phyloP scores from a whole-genome alignment of 75 land plant genomes.

The Sequoia sempervirens region DNA sequence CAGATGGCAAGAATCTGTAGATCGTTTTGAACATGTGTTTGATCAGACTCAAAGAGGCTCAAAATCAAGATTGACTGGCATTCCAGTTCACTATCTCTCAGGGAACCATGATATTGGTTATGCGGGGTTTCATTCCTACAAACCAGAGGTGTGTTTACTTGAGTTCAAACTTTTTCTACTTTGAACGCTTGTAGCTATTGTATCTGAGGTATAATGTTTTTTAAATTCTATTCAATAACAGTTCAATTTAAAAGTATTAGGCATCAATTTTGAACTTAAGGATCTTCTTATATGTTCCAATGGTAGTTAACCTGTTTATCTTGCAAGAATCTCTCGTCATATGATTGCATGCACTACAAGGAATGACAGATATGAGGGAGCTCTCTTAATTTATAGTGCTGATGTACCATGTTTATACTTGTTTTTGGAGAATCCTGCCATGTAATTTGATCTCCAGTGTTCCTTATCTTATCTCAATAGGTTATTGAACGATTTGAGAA shows the following conservation, averaged over 20 bases:
- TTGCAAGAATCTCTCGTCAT: neutral
- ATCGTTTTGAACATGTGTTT: conserved; percentile 77
- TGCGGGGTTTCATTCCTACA: conserved; percentile 32
- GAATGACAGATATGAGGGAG: neutral
- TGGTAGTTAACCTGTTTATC: neutral
- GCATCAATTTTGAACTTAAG: neutral
- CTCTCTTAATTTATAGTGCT: neutral
- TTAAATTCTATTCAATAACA: neutral
- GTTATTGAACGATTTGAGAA: conserved; percentile 46
- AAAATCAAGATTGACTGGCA: conserved; percentile 6
- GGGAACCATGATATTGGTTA: conserved; percentile 96
- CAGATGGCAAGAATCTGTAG: conserved; percentile 77
- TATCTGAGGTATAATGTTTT: neutral
- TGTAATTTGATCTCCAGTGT: neutral
- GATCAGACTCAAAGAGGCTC: conserved; percentile 44
- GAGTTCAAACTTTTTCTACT: neutral
- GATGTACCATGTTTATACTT: neutral
- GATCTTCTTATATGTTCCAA: neutral
- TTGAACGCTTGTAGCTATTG: neutral
- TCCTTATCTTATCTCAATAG: conserved; percentile 17
- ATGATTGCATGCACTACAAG: neutral
- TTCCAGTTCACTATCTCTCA: conserved; percentile 54
- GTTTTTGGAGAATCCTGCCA: neutral
- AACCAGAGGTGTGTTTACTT: conserved; percentile 50
- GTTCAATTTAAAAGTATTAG: neutral